Conservation (phyloP, 2,329 filamentous ascomycete species). For the Sporothrix luriei region DNA sequence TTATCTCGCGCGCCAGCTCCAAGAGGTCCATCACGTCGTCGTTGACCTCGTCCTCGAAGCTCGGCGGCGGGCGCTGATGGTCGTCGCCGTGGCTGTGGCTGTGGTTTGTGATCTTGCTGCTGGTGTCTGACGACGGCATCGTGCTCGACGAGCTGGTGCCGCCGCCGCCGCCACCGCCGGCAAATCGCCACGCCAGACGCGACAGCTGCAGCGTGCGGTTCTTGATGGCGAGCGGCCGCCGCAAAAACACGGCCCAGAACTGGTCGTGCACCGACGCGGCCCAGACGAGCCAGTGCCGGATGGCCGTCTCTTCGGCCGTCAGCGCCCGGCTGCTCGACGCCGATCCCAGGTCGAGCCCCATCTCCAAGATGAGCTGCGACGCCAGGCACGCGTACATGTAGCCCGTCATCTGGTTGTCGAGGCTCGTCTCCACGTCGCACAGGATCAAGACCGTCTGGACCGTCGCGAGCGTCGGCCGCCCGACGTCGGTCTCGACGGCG, state of each 20-base stretch:
- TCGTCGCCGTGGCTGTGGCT: neutral
- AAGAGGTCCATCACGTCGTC: conserved; percentile 32
- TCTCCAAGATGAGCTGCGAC: conserved; percentile 31
- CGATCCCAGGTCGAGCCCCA: conserved; percentile 30
- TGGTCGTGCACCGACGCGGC: conserved; percentile 33
- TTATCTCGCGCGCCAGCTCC: conserved; percentile 30
- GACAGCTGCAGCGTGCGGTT: conserved; percentile 29
- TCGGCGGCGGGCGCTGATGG: neutral
- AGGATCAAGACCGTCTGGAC: conserved; percentile 32
- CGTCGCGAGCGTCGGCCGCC: conserved; percentile 28
- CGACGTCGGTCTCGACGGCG: conserved; percentile 28
- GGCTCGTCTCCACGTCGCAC: conserved; percentile 31
- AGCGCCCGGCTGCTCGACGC: conserved; percentile 22
- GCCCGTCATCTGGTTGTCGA: conserved; percentile 33
- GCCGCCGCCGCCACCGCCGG: neutral
- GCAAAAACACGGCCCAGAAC: conserved; percentile 30
- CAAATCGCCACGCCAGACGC: conserved; percentile 29
- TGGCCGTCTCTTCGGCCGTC: conserved; percentile 26
- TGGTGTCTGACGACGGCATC: neutral
- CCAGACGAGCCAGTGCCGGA: conserved; percentile 34
- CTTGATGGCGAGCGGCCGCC: conserved; percentile 31
- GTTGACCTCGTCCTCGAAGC: conserved; percentile 31
- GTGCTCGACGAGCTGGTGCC: neutral
- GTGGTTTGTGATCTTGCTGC: too few relatives aligned
- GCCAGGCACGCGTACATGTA: conserved; percentile 33